A percentile compares a stretch with the other conserved stretches of the same genome.
These are phyloP conservation scores for Hemileccinum rubropunctum DNA, from an alignment of 768 basidiomycete species.

Conservation along the genomic window DNA sequence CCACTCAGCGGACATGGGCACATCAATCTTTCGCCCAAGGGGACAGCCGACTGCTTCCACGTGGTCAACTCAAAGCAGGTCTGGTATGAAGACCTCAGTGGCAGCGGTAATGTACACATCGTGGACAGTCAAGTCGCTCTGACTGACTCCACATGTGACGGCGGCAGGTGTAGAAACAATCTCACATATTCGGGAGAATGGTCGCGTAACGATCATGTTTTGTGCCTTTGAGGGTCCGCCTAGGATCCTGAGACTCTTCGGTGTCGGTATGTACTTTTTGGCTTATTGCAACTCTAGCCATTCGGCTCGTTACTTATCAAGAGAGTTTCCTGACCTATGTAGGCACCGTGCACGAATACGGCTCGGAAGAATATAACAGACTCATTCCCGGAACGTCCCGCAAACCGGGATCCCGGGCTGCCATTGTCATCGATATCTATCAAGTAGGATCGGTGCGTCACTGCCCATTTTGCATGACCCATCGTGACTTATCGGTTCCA, in stretches of 20 bases:
- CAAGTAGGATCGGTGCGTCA: conserved; percentile 50
- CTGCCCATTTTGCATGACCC: neutral
- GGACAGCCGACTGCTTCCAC: conserved; percentile 61
- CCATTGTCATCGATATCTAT: conserved; percentile 58
- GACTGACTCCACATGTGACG: neutral
- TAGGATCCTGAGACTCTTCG: conserved; percentile 55
- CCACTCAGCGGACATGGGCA: conserved; percentile 57
- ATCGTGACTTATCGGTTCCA: no score
- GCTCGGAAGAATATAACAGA: conserved; percentile 55
- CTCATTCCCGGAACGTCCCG: conserved; percentile 48
- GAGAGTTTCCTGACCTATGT: neutral
- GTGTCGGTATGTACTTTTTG: conserved; percentile 40
- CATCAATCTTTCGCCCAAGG: conserved; percentile 70
- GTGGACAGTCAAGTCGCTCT: neutral
- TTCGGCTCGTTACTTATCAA: neutral
- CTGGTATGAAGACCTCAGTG: conserved; percentile 74
- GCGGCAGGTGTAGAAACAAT: conserved; percentile 55
- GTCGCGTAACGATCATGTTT: conserved; percentile 62
- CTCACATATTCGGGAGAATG: conserved; percentile 61
- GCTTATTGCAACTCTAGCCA: neutral
- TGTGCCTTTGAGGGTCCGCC: conserved; percentile 62
- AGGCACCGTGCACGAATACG: conserved; percentile 65
- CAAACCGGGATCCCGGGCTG: conserved; percentile 56
- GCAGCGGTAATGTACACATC: conserved; percentile 48
- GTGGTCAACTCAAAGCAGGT: conserved; percentile 51